Conservation (phyloP, 2,329 filamentous ascomycete species). For the Cladophialophora yegresii region DNA sequence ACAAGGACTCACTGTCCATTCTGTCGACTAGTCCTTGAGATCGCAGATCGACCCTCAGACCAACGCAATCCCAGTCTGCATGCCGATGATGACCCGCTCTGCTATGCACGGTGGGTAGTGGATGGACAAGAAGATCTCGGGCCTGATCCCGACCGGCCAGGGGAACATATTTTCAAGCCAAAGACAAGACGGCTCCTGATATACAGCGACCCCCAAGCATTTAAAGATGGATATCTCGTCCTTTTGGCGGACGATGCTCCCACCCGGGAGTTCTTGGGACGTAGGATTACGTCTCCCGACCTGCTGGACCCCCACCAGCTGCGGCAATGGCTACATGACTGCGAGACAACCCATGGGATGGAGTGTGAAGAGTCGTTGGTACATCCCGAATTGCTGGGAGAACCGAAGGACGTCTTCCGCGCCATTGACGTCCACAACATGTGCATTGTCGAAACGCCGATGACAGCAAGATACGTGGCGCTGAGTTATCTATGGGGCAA, state of each 20-base stretch:
- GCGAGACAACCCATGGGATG: constrained; percentile 32
- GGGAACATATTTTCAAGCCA: constrained; percentile 29
- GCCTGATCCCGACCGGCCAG: constrained; percentile 25
- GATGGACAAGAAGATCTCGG: constrained; percentile 35
- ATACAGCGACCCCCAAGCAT: constrained; percentile 37
- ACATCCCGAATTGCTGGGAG: constrained; percentile 31
- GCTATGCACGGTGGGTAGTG: constrained; percentile 37
- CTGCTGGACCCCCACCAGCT: constrained; percentile 33
- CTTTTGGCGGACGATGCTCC: constrained; percentile 37
- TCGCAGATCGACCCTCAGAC: constrained; percentile 35
- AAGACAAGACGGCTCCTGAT: constrained; percentile 34
- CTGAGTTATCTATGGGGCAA: constrained; percentile 39
- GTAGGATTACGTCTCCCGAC: constrained; percentile 32
- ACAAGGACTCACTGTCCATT: constrained; percentile 33
- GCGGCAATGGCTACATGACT: constrained; percentile 33
- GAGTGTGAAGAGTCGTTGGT: constrained; percentile 37
- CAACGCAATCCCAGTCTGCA: constrained; percentile 33
- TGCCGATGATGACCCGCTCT: constrained; percentile 33
- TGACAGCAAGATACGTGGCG: constrained; percentile 34
- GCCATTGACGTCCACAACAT: constrained; percentile 36
- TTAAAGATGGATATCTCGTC: constrained; percentile 38
- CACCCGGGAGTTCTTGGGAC: constrained; percentile 33
- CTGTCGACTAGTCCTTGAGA: constrained; percentile 35
- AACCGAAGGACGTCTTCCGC: constrained; percentile 32
- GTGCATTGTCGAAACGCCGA: constrained; percentile 34